Evolutionary conservation across 2,329 filamentous ascomycete genomes (phyloP).

Genomic region (Teratosphaeria nubilosa): DNA sequence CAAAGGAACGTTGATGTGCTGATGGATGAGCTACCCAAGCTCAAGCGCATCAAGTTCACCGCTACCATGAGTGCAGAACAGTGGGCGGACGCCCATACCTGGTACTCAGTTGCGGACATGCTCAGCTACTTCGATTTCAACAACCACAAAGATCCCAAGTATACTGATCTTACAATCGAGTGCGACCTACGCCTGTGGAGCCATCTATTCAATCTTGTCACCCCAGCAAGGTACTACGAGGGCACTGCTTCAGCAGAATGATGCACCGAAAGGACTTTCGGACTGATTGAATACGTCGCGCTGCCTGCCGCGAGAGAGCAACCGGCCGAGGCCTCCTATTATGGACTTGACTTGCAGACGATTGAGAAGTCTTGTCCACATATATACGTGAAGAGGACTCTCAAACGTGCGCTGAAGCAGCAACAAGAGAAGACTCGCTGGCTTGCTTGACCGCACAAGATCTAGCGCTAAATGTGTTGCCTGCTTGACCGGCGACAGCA

Average conservation of each 20-base stretch:
- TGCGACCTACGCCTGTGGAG: not conserved
- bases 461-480: no score
- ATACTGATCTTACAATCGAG: not conserved
- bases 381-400: no score
- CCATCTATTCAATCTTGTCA: not conserved
- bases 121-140: not conserved
- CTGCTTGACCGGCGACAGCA: not conserved
- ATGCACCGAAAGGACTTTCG: not conserved
- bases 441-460: no score
- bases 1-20: not conserved
- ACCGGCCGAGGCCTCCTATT: not conserved
- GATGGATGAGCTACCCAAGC: not conserved
- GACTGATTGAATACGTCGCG: not conserved
- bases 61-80: not conserved
- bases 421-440: no score
- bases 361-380: not conserved
- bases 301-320: not conserved
- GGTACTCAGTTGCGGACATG: not conserved
- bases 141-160: not conserved
- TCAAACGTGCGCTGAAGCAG: no score
- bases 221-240: not conserved
- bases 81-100: not conserved
- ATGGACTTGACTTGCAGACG: not conserved
- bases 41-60: not conserved
- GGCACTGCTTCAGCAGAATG: no score